These are phyloP conservation scores for Coelastrella sp. DNA, from an alignment of 139 green algal genomes.

Conservation along the genomic window DNA sequence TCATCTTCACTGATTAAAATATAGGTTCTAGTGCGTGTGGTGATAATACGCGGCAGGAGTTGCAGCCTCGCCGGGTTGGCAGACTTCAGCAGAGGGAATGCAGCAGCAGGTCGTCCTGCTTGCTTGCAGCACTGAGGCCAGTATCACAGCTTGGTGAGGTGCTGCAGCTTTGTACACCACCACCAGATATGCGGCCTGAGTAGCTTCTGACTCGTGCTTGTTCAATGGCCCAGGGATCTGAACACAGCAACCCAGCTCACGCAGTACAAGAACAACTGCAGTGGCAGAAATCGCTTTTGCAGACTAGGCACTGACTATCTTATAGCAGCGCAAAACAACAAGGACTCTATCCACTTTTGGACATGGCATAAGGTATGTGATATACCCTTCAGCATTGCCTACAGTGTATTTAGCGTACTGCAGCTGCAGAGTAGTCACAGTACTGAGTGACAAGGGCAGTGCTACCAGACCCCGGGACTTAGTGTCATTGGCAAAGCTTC, in stretches of 20 bases:
- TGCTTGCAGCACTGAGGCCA: conserved; percentile 57
- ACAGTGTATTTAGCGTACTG: no score
- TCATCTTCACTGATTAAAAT: no score
- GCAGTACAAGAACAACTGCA: conserved; percentile 74
- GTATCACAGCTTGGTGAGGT: conserved; percentile 63
- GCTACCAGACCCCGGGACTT: no score
- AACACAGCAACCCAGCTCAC: conserved; percentile 72
- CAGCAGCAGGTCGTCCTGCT: conserved; percentile 66
- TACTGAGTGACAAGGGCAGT: no score
- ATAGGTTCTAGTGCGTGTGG: no score
- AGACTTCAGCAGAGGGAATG: background rate
- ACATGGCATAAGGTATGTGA: conserved; percentile 82
- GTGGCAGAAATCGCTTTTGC: conserved; percentile 62
- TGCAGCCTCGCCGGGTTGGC: no score
- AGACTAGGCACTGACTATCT: conserved; percentile 81
- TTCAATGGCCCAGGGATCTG: conserved; percentile 73
- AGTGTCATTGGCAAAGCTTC: conserved; percentile 22
- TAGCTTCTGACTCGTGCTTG: no score
- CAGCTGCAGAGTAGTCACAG: no score
- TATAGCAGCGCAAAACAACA: conserved; percentile 69
- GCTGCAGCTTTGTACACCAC: background rate
- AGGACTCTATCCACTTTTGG: conserved; percentile 83
- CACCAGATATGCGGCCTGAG: no score
- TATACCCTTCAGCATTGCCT: background rate
- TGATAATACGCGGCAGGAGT: no score